Conservation (phyloP, 2,329 filamentous ascomycete genomes). For the Alternaria triticina region DNA sequence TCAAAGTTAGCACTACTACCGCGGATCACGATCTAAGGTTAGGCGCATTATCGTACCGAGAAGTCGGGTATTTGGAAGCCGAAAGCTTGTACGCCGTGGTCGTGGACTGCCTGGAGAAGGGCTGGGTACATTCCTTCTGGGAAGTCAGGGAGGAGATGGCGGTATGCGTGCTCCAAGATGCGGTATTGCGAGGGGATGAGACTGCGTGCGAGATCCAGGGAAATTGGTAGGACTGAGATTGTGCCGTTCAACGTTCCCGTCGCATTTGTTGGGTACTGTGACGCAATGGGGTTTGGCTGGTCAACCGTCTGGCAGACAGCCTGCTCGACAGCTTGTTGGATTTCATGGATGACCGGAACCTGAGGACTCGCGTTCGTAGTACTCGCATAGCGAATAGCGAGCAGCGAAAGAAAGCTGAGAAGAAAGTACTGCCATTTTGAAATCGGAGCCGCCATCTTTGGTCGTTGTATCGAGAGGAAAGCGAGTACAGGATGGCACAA, state of each 20-base stretch:
- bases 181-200: slow-evolving; percentile 58
- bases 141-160: slow-evolving; percentile 56
- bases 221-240: slow-evolving; percentile 59
- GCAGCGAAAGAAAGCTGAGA: slow-evolving; percentile 34
- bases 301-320: slow-evolving; percentile 34
- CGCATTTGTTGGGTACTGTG: slow-evolving; percentile 54
- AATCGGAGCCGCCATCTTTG: slow-evolving; percentile 28
- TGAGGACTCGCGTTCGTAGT: slow-evolving; percentile 16
- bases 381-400: slow-evolving; percentile 34
- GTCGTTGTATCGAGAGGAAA: slow-evolving; percentile 34
- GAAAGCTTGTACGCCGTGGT: slow-evolving; percentile 59
- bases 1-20: background rate
- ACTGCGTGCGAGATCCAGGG: slow-evolving; percentile 54
- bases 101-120: slow-evolving; percentile 57
- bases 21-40: background rate
- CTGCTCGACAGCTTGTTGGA: background rate
- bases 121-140: slow-evolving; percentile 62
- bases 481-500: slow-evolving; percentile 41
- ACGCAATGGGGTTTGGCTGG: slow-evolving; percentile 58
- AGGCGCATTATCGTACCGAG: slow-evolving; percentile 46
- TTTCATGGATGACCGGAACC: background rate
- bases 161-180: slow-evolving; percentile 60
- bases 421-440: slow-evolving; percentile 36
- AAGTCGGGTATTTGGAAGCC: slow-evolving; percentile 57
- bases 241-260: slow-evolving; percentile 64